Conservation (phyloP, 371 early-diverging fungal genomes). For the Apophysomyces trapeziformis region DNA sequence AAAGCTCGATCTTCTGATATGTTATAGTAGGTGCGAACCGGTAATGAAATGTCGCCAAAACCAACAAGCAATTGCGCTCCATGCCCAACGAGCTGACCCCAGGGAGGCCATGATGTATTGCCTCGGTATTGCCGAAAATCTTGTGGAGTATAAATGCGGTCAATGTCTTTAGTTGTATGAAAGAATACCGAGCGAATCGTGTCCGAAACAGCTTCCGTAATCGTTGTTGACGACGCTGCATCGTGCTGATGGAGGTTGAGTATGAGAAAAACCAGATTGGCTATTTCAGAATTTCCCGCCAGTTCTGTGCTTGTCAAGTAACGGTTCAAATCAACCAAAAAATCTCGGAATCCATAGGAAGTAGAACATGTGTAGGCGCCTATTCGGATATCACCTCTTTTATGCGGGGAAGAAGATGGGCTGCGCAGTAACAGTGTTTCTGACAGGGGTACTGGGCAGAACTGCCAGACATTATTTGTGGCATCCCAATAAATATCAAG, state of each 20-base stretch:
- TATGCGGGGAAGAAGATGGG: not conserved
- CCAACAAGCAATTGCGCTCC: constrained; percentile 37
- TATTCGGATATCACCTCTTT: constrained; percentile 16
- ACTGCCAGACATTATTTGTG: constrained; percentile 30
- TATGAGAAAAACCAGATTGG: constrained; percentile 30
- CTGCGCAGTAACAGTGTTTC: not conserved
- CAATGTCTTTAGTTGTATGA: not conserved
- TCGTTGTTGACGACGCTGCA: not conserved
- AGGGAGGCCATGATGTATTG: constrained; percentile 37
- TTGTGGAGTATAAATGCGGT: constrained; percentile 21
- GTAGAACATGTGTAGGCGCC: constrained; percentile 24
- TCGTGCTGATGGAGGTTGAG: constrained; percentile 37
- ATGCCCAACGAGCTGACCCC: constrained; percentile 32
- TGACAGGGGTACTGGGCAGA: constrained; percentile 32
- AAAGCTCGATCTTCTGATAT: constrained; percentile 21
- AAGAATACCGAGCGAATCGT: constrained; percentile 15
- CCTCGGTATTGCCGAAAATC: constrained; percentile 9
- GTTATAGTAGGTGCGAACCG: constrained; percentile 17
- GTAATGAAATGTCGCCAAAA: constrained; percentile 26
- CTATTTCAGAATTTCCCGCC: constrained; percentile 15
- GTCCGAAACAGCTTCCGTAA: constrained; percentile 8
- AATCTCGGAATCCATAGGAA: constrained; percentile 25
- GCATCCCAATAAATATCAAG: constrained; percentile 47
- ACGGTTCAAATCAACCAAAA: constrained; percentile 31
- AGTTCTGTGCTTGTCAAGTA: constrained; percentile 26